phyloP scores from a whole-genome alignment of 768 basidiomycete species.

The Agrocybe pediades region DNA sequence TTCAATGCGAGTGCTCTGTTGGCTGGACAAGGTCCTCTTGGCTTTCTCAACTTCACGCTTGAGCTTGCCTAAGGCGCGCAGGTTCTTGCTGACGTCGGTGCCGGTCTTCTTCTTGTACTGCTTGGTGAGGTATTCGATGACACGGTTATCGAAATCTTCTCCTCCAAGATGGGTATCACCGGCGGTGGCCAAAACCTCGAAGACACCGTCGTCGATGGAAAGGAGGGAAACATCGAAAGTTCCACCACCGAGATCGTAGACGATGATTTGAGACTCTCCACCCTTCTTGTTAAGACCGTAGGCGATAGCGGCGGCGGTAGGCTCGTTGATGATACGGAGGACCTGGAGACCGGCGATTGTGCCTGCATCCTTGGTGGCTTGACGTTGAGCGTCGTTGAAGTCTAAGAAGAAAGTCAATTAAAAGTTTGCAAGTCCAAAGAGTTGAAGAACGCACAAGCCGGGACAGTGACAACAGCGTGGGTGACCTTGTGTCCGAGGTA shows the following conservation, averaged over 20 bases:
- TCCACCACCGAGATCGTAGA: slow-evolving; percentile 98
- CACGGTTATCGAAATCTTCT: slow-evolving; percentile 94
- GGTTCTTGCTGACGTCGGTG: slow-evolving; percentile 77
- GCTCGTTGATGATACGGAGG: slow-evolving; percentile 97
- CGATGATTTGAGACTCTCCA: slow-evolving; percentile 93
- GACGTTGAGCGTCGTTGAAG: slow-evolving; percentile 99
- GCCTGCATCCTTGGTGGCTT: slow-evolving; percentile 98
- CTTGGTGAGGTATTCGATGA: slow-evolving; percentile 90
- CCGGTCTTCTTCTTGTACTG: slow-evolving; percentile 91
- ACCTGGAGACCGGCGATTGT: slow-evolving; percentile 93
- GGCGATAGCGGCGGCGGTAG: slow-evolving; percentile 95
- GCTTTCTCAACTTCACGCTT: slow-evolving; percentile 94
- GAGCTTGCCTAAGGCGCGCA: slow-evolving; percentile 86
- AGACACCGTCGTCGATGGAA: slow-evolving; percentile 92
- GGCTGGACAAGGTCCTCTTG: slow-evolving; percentile 89
- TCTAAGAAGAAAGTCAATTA: slow-evolving; percentile 40
- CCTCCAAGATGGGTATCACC: slow-evolving; percentile 95
- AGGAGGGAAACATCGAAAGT: slow-evolving; percentile 98
- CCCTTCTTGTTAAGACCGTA: slow-evolving; percentile 98
- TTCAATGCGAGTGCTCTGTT: slow-evolving; percentile 90
- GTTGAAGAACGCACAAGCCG: slow-evolving; percentile 67
- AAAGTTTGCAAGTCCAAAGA: not conserved
- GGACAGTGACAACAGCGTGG: slow-evolving; percentile 97
- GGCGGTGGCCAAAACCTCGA: slow-evolving; percentile 87
- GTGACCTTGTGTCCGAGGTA: slow-evolving; percentile 96